Conservation (phyloP, 2,329 filamentous ascomycete genomes). For the Balansia obtecta region DNA sequence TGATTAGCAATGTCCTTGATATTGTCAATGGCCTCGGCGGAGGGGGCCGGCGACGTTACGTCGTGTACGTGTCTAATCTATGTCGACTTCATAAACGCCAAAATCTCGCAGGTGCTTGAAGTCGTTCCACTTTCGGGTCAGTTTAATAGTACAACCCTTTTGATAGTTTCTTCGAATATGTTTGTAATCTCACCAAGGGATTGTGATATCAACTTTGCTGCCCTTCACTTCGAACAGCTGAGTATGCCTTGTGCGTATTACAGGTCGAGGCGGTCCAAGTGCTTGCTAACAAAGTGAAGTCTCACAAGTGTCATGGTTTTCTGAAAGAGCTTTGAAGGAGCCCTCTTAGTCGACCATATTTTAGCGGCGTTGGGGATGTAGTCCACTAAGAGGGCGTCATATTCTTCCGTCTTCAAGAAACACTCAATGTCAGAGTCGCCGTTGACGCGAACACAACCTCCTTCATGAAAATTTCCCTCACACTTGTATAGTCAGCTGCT, state of each 20-base stretch:
- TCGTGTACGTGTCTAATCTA: slow-evolving; percentile 7
- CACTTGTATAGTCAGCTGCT: slow-evolving; percentile 1
- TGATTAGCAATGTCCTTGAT: slow-evolving; percentile 16
- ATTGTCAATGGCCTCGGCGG: slow-evolving; percentile 12
- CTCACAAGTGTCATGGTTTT: slow-evolving; percentile 9
- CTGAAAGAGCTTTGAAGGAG: slow-evolving; percentile 9
- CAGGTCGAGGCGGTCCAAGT: slow-evolving; percentile 7
- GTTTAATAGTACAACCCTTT: slow-evolving; percentile 8
- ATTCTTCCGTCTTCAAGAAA: background rate
- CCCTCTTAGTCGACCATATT: slow-evolving; percentile 9
- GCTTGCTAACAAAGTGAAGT: slow-evolving; percentile 6
- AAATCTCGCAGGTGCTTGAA: slow-evolving; percentile 3
- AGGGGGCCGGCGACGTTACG: slow-evolving; percentile 11
- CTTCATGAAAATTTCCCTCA: too few relatives aligned
- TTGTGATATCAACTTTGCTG: slow-evolving; percentile 8
- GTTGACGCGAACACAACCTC: background rate
- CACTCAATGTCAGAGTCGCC: slow-evolving; percentile 4
- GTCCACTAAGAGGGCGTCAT: background rate
- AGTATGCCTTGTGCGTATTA: slow-evolving; percentile 4
- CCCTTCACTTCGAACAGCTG: slow-evolving; percentile 5
- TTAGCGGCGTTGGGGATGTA: slow-evolving; percentile 8
- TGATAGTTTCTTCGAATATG: slow-evolving; percentile 13
- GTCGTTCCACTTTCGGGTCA: slow-evolving; percentile 1
- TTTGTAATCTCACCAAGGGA: slow-evolving; percentile 4
- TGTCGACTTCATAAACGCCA: background rate